Conservation (phyloP, 495 filamentous ascomycete species). For the Tuber indicum region DNA sequence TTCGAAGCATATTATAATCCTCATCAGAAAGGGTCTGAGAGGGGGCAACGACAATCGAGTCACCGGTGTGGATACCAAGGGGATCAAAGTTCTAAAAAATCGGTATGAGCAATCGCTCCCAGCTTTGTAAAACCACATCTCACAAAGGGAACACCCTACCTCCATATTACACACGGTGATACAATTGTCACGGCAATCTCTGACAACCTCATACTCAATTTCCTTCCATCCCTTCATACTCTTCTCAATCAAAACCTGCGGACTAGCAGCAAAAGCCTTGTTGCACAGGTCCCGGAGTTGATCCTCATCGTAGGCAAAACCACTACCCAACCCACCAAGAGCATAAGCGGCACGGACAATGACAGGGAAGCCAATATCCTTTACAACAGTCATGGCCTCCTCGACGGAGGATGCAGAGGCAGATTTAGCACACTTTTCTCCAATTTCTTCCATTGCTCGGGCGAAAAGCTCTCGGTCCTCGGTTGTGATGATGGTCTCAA, state of each 20-base stretch:
- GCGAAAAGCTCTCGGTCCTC: constrained; percentile 97
- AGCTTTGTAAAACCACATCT: not conserved
- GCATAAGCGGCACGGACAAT: constrained; percentile 97
- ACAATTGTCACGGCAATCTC: constrained; percentile 94
- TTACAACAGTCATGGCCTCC: constrained; percentile 74
- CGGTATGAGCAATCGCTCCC: constrained; percentile 4
- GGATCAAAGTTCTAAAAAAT: constrained; percentile 75
- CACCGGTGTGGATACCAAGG: constrained; percentile 94
- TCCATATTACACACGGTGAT: constrained; percentile 99
- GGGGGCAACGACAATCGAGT: constrained; percentile 96
- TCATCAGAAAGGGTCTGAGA: constrained; percentile 96
- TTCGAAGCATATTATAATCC: constrained; percentile 98
- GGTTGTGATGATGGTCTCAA: constrained; percentile 96
- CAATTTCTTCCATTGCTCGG: constrained; percentile 95
- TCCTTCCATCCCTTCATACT: constrained; percentile 99
- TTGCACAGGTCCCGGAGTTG: constrained; percentile 85
- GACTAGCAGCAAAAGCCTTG: constrained; percentile 89
- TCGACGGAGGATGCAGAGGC: constrained; percentile 81
- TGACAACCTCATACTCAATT: constrained; percentile 96
- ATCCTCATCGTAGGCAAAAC: constrained; percentile 86
- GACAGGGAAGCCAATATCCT: constrained; percentile 88
- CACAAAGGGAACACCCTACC: constrained; percentile 10
- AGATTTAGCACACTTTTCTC: constrained; percentile 95
- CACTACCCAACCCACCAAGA: constrained; percentile 88
- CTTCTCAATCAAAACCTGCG: constrained; percentile 90